Conservation (phyloP, 768 basidiomycete species). For the Boletus sensibilis region DNA sequence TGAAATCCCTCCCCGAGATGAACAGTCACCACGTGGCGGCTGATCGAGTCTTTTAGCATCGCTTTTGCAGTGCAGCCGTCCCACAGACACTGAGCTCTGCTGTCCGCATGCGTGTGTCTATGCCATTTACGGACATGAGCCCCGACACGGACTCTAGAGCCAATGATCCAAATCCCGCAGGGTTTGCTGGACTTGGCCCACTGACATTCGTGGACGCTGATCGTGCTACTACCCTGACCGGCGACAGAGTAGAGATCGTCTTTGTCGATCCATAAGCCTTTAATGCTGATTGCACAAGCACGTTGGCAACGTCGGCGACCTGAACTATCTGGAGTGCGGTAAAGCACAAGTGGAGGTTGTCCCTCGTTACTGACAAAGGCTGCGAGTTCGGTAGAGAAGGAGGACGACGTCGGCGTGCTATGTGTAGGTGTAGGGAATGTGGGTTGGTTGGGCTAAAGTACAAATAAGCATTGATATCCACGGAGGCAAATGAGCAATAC, state of each 20-base stretch:
- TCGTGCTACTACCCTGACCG: not conserved
- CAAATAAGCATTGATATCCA: not conserved
- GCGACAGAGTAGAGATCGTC: not conserved
- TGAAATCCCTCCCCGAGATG: not conserved
- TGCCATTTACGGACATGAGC: slow-evolving; percentile 6
- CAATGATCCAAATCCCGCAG: slow-evolving; percentile 6
- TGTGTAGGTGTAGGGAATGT: too few relatives aligned
- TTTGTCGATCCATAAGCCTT: slow-evolving; percentile 1
- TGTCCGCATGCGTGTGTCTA: not conserved
- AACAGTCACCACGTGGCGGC: slow-evolving; percentile 1
- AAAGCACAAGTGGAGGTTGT: not conserved
- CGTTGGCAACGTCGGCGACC: not conserved
- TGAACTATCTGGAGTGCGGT: not conserved
- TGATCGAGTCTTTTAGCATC: not conserved
- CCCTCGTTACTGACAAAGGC: not conserved
- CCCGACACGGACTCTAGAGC: not conserved
- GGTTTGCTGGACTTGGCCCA: not conserved
- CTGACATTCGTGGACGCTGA: slow-evolving; percentile 2
- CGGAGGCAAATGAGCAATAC: not conserved
- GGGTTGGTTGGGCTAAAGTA: not conserved
- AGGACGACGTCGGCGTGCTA: too few relatives aligned
- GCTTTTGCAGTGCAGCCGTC: not conserved
- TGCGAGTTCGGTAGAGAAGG: not conserved
- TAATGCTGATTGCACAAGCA: not conserved
- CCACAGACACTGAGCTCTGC: not conserved